Percentiles rank a stretch among this genome's conserved stretches.
Conservation (phyloP, 169 alveolate species). For the Plasmodium inui region DNA sequence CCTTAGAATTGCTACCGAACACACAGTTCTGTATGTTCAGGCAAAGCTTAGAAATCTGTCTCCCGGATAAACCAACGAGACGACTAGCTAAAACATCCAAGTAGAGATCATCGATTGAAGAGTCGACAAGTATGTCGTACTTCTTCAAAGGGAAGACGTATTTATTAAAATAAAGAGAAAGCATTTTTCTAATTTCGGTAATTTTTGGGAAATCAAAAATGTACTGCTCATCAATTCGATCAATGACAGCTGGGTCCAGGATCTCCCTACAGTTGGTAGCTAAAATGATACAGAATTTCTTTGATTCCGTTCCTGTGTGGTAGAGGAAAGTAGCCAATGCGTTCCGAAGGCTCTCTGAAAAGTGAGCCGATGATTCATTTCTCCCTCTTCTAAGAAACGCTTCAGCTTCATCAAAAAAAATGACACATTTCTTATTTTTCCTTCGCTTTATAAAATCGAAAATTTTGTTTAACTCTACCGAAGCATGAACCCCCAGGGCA, state of each 20-base stretch:
- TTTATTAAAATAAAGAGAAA: constrained; percentile 92
- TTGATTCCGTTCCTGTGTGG: constrained; percentile 97
- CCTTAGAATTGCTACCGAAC: constrained; percentile 74
- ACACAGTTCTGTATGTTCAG: constrained; percentile 69
- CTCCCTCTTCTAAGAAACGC: constrained; percentile 95
- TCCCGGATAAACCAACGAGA: constrained; percentile 95
- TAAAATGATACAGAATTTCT: constrained; percentile 92
- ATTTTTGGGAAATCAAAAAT: constrained; percentile 94
- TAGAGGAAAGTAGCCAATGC: constrained; percentile 93
- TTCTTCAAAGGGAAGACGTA: constrained; percentile 87
- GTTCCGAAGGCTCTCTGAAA: constrained; percentile 94
- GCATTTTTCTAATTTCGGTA: constrained; percentile 92
- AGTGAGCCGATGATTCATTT: constrained; percentile 79
- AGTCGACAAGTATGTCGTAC: constrained; percentile 82
- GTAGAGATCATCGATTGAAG: constrained; percentile 84
- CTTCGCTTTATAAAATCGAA: constrained; percentile 96
- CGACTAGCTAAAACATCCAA: constrained; percentile 88
- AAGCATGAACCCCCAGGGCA: constrained; percentile 96
- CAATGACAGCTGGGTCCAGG: constrained; percentile 95
- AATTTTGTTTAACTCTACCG: constrained; percentile 94
- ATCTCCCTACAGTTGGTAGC: constrained; percentile 97
- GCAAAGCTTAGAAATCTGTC: constrained; percentile 92
- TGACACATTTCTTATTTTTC: constrained; percentile 90
- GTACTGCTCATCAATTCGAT: constrained; percentile 95
- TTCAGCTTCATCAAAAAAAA: constrained; percentile 99